These are phyloP conservation scores for Microglena sp. DNA, from an alignment of 139 green algal species.

Conservation along the genomic window DNA sequence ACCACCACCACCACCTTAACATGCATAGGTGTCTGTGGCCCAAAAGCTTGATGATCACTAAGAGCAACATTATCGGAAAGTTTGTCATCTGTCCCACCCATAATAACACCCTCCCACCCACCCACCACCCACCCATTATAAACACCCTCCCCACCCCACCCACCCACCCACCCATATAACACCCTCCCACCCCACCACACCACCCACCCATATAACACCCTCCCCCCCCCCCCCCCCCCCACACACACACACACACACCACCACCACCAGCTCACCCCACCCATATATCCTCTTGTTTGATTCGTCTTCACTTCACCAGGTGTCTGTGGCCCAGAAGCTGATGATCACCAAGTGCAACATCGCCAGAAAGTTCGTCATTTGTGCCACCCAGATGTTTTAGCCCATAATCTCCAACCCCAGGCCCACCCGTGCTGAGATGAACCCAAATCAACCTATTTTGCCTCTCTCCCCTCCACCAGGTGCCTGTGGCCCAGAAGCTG, in stretches of 20 bases:
- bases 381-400: background rate
- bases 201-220: too few relatives aligned
- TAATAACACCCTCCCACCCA: conserved; percentile 52
- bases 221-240: too few relatives aligned
- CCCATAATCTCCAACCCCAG: background rate
- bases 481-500: conserved; percentile 54
- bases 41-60: conserved; percentile 63
- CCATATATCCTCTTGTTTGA: too few relatives aligned
- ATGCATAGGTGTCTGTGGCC: conserved; percentile 23
- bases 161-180: too few relatives aligned
- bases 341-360: conserved; percentile 54
- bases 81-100: conserved; percentile 47
- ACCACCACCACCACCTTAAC: too few relatives aligned
- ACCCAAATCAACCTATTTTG: background rate
- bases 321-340: conserved; percentile 53
- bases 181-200: too few relatives aligned
- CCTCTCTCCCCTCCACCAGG: too few relatives aligned
- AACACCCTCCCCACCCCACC: too few relatives aligned
- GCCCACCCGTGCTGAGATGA: background rate
- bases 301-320: too few relatives aligned
- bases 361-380: background rate
- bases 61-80: conserved; percentile 61
- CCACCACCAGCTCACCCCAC: too few relatives aligned
- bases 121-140: conserved; percentile 52
- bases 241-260: too few relatives aligned